phyloP scores from a whole-genome alignment of 345 rosid genomes.

The Eutrema heterophyllum region DNA sequence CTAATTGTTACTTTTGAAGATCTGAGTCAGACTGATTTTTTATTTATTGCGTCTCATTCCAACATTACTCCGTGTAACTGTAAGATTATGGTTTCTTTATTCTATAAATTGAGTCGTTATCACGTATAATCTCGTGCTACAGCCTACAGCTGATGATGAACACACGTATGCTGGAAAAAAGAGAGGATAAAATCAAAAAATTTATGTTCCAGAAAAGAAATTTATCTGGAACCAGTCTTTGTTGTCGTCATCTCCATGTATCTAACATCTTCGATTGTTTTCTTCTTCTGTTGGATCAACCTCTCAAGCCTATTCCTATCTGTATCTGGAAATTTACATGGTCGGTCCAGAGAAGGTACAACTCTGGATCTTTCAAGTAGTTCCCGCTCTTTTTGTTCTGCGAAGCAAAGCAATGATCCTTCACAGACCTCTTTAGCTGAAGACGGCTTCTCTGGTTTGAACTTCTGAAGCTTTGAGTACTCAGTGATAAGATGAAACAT shows the following conservation, averaged over 20 bases:
- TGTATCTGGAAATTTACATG: slow-evolving; percentile 52
- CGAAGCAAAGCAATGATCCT: slow-evolving; percentile 77
- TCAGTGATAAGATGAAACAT: slow-evolving; percentile 74
- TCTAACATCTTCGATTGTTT: slow-evolving; percentile 40
- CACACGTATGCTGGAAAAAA: neutral
- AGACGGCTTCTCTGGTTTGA: slow-evolving; percentile 65
- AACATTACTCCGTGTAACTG: neutral
- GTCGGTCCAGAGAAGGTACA: slow-evolving; percentile 42
- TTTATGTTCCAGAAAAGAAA: neutral
- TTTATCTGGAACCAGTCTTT: slow-evolving; percentile 11
- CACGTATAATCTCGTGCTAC: slow-evolving; percentile 9
- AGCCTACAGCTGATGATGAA: slow-evolving; percentile 7
- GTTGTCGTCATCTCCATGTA: slow-evolving; percentile 35
- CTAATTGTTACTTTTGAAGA: slow-evolving; percentile 3
- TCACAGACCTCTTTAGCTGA: slow-evolving; percentile 60
- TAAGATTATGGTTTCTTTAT: slow-evolving; percentile 1
- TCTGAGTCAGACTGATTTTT: neutral
- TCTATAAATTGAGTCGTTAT: slow-evolving; percentile 14
- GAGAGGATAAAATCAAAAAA: slow-evolving; percentile 7
- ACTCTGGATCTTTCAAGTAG: slow-evolving; percentile 48
- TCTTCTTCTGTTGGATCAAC: slow-evolving; percentile 43
- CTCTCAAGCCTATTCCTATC: slow-evolving; percentile 27
- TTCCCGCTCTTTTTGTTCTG: slow-evolving; percentile 49
- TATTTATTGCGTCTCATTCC: neutral
- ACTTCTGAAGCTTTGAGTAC: slow-evolving; percentile 73